Base-by-base conservation (phyloP, 139 green algal genomes). In the Chlorella vulgaris region DNA sequence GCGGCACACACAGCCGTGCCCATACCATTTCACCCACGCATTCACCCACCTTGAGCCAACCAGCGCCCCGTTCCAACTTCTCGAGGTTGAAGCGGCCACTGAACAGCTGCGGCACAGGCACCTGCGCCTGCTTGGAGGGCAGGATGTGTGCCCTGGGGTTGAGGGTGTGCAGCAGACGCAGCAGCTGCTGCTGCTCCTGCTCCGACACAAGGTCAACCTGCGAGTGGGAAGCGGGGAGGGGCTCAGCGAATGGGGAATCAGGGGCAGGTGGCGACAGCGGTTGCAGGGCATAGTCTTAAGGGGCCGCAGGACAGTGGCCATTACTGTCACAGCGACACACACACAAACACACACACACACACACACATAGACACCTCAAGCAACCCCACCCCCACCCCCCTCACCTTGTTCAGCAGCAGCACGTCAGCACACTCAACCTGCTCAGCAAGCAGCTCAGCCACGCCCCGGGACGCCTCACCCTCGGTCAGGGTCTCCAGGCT, bases 391-490 rank as follows among this genome's bases (percentile, higher is more conserved):
- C n/a, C n/a, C n/a, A n/a, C n/a, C n/a, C n/a, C n/a, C n/a, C 76
- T 7, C 33, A 60, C 82, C 86, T 97, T 97, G 86, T 95, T 96
- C 26, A 97, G 88, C 39, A 96, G 26, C n/a, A 97, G 88, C 7
- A 76, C 71, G 68, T 86, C 60, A 2, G 83, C 76, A 84, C 90
- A 92, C 51, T 91, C 89, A 13, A 91, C 69, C 71, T 94, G 85
- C 50, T 92, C 87, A 63, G 94, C 67, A 51, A 97, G 78, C 66
- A 95, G 86, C 60, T 96, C 85, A 1, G 88, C 81, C 70, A 94
- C 85, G 47, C 85, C 89, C 19, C 91, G 83, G 29, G 22, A 42
- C 43, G 76, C 33, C 0, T 81, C 69, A 13, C 81, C 73, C 22
- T 87, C 70, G 2, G 35, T 40, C 28, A 94, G 69, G 1, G 69